Evolutionary conservation across 2,329 filamentous ascomycete genomes (phyloP), one percentile per base, ranked within the genome.

Genomic region (Fusarium stilboides): DNA sequence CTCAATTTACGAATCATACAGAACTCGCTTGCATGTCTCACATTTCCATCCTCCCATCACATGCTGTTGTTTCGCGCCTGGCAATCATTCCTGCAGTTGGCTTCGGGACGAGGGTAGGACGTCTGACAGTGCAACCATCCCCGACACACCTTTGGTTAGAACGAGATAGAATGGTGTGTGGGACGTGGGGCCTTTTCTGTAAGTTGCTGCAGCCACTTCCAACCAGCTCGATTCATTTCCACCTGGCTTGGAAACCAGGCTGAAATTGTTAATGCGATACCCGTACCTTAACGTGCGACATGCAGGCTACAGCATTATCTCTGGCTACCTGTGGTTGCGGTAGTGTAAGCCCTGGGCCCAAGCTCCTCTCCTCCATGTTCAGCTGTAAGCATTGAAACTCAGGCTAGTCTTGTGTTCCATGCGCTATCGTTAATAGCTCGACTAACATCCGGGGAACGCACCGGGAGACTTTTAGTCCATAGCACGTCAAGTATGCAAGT

Each of bases 101-200:
- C 47, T 66, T 60, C 50, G 58, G 61, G 60, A 66, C 51, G 50
- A 54, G 65, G 54, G 59, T 69, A 66, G 53, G 31, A 65, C 51
- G 62, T 72, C 68, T 74, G 61, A 73, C 68, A 67, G 55, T 73
- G 68, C 68, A 63, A 74, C 70, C 72, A 70, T 61, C 43, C 49
- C 45, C 57, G 58, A 72, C 68, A 69, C 61, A 66, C 45, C 43
- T 45, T 65, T 57, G 56, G 63, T 68, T 68, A 64, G 68, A 55
- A 64, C 60, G 20, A 51, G 42, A 52, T 46, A 59, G 45, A 51
- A 52, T 55, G 68, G 45, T 61, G 72, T 66, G 65, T 70, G 53
- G 61, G 51, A 61, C 68, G 40, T 60, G 53, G 62, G 50, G 43
- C 53, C 54, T 43, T 28, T 36, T 51, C 45, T 59, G 44, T 54